Evolutionary conservation across 179 eudicot species (phyloP), one percentile per base, ranked within the genome.

Genomic region (Spergularia azorica): DNA sequence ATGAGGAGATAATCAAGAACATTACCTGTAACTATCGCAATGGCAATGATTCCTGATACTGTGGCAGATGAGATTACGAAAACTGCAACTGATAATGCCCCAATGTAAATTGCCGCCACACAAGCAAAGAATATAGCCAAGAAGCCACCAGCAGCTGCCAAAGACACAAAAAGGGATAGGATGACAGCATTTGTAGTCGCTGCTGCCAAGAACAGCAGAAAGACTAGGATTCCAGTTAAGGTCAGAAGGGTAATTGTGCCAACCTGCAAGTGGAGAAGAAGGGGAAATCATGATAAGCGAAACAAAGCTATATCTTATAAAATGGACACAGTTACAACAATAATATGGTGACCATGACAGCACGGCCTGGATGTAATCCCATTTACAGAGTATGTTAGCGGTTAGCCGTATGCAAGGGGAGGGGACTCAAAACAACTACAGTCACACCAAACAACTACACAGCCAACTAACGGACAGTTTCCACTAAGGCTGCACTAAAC

Each of bases 91-190:
- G 90, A 84, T 70, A 95, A 73, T 26, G 93, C 95, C 72, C 89
- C 95, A 67, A 95, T 74, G 74, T 93, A 92, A 41, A 91, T 84
- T 69, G 86, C 90, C 7, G 93, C 88, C 39, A 90, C 69, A 79
- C 84, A 94, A 63, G 93, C 83, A 80, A 94, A 94, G 93, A 94
- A 94, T 78, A 94, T 71, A 75, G 96, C 97, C 91, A 94, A 84
- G 85, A 89, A 87, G 71, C 97, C 97, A 67, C 98, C 96, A 59
- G 88, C 95, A 43, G 96, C 95, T 11, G 91, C 98, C 80, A 94
- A 74, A 59, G 96, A 91, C 83, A 91, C 26, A 41, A 94, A 87
- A 72, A 93, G 89, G 36, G 97, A 94, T 64, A 95, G 77, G 63
- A 95, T 77, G 51, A 95, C 79, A 57, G 96, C 95, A 85, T 90